phyloP scores from a whole-genome alignment of 106 monocot genomes.

The Dendrobium nobile region DNA sequence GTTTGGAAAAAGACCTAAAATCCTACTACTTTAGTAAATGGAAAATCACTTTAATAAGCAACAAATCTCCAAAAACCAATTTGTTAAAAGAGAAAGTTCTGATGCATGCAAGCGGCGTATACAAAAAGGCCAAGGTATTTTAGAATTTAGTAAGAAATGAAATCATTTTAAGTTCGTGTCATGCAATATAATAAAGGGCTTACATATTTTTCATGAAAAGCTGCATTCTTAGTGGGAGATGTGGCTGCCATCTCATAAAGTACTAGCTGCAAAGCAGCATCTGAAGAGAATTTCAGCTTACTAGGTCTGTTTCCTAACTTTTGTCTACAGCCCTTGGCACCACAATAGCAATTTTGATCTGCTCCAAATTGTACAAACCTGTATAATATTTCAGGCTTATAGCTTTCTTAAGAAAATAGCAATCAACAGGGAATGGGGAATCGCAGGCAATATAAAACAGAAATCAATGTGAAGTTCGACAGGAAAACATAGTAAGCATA shows the following conservation, averaged over 20 bases:
- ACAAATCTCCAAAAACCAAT: not conserved
- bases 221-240: slow-evolving; percentile 26
- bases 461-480: not conserved
- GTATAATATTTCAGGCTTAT: slow-evolving; percentile 9
- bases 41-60: not conserved
- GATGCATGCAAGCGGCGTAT: not conserved
- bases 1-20: not conserved
- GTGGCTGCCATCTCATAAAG: slow-evolving; percentile 28
- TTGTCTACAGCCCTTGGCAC: slow-evolving; percentile 57
- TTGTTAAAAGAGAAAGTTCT: not conserved
- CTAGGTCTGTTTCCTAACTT: slow-evolving; percentile 73
- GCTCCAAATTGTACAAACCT: slow-evolving; percentile 99
- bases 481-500: not conserved
- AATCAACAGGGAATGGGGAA: slow-evolving; percentile 3
- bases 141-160: not conserved
- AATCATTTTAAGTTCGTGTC: not conserved
- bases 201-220: slow-evolving; percentile 24
- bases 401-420: not conserved
- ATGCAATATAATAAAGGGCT: slow-evolving; percentile 5
- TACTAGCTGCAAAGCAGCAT: slow-evolving; percentile 31
- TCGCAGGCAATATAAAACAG: not conserved
- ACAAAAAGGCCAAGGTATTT: not conserved
- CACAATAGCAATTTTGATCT: slow-evolving; percentile 94
- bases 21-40: not conserved
- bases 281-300: slow-evolving; percentile 42